Evolutionary conservation across 352 stramenopile genomes (phyloP).

Genomic region (Salisapilia sapeloensis): DNA sequence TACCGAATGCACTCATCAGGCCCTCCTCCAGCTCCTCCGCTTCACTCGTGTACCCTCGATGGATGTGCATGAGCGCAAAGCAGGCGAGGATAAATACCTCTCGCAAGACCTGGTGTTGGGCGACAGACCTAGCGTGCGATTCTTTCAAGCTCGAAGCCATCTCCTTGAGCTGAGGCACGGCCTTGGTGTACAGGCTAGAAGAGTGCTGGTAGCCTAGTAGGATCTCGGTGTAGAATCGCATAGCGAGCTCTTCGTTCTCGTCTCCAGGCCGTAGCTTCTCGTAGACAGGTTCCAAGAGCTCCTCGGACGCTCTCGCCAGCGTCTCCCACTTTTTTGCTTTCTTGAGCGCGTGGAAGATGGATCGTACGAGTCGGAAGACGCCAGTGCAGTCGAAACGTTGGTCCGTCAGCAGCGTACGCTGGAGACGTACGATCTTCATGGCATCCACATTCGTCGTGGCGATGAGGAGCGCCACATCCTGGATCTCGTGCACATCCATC

Average conservation of each 20-base stretch:
- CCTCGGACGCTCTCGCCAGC: slow-evolving; percentile 14
- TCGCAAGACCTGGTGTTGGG: slow-evolving; percentile 3
- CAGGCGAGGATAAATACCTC: slow-evolving; percentile 17
- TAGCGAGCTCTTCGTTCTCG: slow-evolving; percentile 7
- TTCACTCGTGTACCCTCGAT: slow-evolving; percentile 52
- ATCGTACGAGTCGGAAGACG: slow-evolving; percentile 30
- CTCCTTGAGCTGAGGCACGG: slow-evolving; percentile 18
- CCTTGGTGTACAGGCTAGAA: slow-evolving; percentile 27
- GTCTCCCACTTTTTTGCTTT: slow-evolving; percentile 57
- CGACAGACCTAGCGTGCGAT: too few species aligned
- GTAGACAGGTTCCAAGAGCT: slow-evolving; percentile 22
- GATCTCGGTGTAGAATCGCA: slow-evolving; percentile 42
- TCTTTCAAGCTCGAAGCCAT: slow-evolving; percentile 16
- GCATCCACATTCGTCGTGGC: slow-evolving; percentile 23
- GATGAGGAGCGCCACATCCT: slow-evolving; percentile 43
- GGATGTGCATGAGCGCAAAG: slow-evolving; percentile 34
- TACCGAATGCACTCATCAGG: slow-evolving; percentile 16
- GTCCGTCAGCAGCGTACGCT: slow-evolving; percentile 18
- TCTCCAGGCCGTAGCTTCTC: slow-evolving; percentile 10
- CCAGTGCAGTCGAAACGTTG: slow-evolving; percentile 14
- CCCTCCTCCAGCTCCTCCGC: slow-evolving; percentile 16
- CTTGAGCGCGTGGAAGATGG: slow-evolving; percentile 50
- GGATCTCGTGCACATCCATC: too few species aligned
- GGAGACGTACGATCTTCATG: slow-evolving; percentile 12
- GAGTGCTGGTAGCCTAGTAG: slow-evolving; percentile 67